These are phyloP conservation scores for Aspergillus fumigatus DNA, from an alignment of 2,329 filamentous ascomycete genomes.

Conservation along the genomic window DNA sequence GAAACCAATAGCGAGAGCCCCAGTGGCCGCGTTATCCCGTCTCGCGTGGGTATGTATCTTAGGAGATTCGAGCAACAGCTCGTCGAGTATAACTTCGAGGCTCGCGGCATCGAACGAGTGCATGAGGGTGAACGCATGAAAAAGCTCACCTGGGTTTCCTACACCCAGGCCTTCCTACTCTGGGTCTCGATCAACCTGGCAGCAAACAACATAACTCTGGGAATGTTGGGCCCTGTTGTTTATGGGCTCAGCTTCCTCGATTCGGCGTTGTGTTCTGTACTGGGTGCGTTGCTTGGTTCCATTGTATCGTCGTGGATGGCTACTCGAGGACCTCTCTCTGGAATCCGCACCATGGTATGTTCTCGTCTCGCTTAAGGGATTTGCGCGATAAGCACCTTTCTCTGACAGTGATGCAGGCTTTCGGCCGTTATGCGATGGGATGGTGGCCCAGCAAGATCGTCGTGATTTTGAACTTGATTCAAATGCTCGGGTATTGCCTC, in stretches of 20 bases:
- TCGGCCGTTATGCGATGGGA: constrained; percentile 59
- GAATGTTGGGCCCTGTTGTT: constrained; percentile 57
- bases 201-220: constrained; percentile 61
- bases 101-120: constrained; percentile 58
- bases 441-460: constrained; percentile 63
- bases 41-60: constrained; percentile 27
- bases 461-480: constrained; percentile 58
- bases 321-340: constrained; percentile 58
- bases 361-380: neutral
- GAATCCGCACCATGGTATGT: constrained; percentile 57
- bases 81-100: constrained; percentile 49
- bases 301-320: constrained; percentile 56
- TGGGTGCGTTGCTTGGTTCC: constrained; percentile 54
- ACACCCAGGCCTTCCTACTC: constrained; percentile 53
- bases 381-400: neutral
- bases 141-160: constrained; percentile 47
- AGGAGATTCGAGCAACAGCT: constrained; percentile 37
- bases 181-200: constrained; percentile 62
- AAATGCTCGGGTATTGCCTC: constrained; percentile 58
- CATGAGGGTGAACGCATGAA: constrained; percentile 51
- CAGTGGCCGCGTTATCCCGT: constrained; percentile 14
- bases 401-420: constrained; percentile 37
- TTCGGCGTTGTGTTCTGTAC: constrained; percentile 52
- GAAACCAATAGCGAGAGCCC: constrained; percentile 7
- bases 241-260: constrained; percentile 57